Evolutionary conservation across 2,329 filamentous ascomycete species (phyloP).

Genomic region (Cadophora sp.): DNA sequence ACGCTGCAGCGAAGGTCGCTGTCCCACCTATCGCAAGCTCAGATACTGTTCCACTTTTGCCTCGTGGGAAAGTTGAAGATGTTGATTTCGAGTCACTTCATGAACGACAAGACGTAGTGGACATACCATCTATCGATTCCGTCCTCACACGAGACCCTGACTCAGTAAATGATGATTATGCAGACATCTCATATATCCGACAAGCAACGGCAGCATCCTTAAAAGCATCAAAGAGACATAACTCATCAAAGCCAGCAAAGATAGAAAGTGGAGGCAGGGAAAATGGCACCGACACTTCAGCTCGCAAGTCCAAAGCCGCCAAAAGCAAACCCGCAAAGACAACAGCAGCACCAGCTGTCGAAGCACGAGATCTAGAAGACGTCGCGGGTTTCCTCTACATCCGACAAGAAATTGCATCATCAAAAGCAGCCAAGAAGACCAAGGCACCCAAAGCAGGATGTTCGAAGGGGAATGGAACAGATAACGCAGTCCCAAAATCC

Average conservation of each 20-base stretch:
- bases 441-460: background rate
- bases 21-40: background rate
- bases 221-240: too few relatives aligned
- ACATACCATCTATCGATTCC: background rate
- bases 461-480: too few relatives aligned
- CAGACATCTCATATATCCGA: background rate
- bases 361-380: background rate
- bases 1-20: background rate
- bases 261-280: too few relatives aligned
- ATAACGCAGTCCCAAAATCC: too few relatives aligned
- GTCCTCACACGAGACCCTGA: background rate
- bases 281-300: too few relatives aligned
- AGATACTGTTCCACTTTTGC: background rate
- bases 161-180: too few relatives aligned
- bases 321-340: too few relatives aligned
- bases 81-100: background rate
- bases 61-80: background rate
- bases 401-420: background rate
- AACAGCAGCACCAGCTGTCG: too few relatives aligned
- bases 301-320: too few relatives aligned
- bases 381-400: background rate
- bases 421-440: background rate
- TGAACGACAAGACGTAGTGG: too few relatives aligned
- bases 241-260: too few relatives aligned
- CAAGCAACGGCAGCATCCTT: background rate